These are phyloP conservation scores for Plasmodium coatneyi DNA, from an alignment of 169 alveolate genomes.

Conservation along the genomic window DNA sequence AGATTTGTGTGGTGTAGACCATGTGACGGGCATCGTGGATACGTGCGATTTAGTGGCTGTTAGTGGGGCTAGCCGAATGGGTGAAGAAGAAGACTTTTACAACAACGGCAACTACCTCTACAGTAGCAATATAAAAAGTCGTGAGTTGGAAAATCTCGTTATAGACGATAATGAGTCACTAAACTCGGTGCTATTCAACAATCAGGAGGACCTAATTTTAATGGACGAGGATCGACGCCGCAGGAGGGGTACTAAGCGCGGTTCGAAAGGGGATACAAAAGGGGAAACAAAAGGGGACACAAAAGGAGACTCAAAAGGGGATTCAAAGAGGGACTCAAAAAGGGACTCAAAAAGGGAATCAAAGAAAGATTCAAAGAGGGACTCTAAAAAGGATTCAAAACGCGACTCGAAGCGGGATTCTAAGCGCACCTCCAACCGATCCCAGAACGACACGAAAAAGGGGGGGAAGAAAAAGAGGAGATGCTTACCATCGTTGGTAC, in stretches of 20 bases:
- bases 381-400: neutral
- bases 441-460: neutral
- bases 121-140: conserved; percentile 6
- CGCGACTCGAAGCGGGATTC: neutral
- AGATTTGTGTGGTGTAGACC: neutral
- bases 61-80: neutral
- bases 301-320: neutral
- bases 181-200: neutral
- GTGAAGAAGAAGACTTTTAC: neutral
- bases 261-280: neutral
- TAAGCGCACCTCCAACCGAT: neutral
- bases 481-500: neutral
- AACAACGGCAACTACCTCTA: neutral
- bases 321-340: neutral
- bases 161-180: conserved; percentile 7
- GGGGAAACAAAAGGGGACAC: neutral
- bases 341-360: neutral
- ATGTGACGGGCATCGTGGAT: neutral
- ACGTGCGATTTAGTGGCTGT: neutral
- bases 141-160: conserved; percentile 22
- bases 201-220: neutral
- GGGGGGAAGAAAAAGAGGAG: neutral
- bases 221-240: neutral
- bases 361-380: neutral
- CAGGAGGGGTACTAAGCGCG: neutral